These are phyloP conservation scores for Cyclocybe cylindracea DNA, from an alignment of 768 basidiomycete genomes.

Conservation along the genomic window DNA sequence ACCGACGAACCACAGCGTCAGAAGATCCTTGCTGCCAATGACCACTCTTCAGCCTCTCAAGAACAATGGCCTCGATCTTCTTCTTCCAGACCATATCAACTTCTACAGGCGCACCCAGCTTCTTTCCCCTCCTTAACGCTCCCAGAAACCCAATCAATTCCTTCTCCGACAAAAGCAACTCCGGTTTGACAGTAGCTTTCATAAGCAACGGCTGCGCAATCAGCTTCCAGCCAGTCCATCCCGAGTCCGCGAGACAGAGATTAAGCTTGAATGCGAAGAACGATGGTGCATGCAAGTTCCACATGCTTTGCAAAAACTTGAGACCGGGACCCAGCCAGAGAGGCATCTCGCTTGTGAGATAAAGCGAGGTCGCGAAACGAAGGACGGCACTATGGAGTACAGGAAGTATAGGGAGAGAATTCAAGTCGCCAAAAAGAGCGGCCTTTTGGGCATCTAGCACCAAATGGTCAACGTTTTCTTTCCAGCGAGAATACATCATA, in stretches of 20 bases:
- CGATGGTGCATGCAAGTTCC: conserved; percentile 28
- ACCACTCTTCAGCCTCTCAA: conserved; percentile 43
- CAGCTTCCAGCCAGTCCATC: conserved; percentile 80
- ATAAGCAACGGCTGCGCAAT: conserved; percentile 62
- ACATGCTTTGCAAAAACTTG: conserved; percentile 54
- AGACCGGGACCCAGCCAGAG: conserved; percentile 57
- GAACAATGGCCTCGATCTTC: conserved; percentile 51
- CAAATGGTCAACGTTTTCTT: background rate
- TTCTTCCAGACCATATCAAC: conserved; percentile 62
- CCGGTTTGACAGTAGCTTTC: conserved; percentile 42
- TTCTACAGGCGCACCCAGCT: conserved; percentile 41
- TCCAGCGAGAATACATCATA: conserved; percentile 30
- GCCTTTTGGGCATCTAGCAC: conserved; percentile 35
- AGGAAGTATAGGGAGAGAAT: conserved; percentile 27
- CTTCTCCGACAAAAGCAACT: conserved; percentile 37
- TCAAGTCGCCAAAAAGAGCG: conserved; percentile 31
- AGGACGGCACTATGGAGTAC: conserved; percentile 33
- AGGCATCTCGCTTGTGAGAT: conserved; percentile 44
- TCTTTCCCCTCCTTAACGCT: conserved; percentile 44
- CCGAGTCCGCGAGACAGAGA: conserved; percentile 60
- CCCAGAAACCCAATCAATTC: conserved; percentile 56
- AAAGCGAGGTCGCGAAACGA: conserved; percentile 38
- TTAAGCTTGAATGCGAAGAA: conserved; percentile 55
- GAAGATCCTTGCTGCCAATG: conserved; percentile 30
- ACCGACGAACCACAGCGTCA: conserved; percentile 38